Evolutionary conservation across 352 stramenopile genomes (phyloP), one percentile per base, ranked within the genome.

Genomic region (Detonula confervacea): DNA sequence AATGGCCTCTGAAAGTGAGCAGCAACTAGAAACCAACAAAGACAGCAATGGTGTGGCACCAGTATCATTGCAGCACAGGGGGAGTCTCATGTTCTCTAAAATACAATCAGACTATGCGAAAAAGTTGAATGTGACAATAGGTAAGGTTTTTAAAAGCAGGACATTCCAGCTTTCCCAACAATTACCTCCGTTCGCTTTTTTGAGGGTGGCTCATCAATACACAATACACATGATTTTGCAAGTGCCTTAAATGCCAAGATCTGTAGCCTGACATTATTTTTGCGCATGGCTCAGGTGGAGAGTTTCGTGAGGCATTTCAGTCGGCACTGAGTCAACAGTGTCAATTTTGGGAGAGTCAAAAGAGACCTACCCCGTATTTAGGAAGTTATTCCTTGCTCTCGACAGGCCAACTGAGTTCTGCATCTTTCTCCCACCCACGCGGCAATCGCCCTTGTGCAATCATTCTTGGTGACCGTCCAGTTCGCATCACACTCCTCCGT

Each of bases 71-170:
- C 80, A 77, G 39, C 73, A 81, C 7, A 83, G 86, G 22, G 69
- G 74, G 11, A 79, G 73, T 8, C 27, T 80, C 16, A 35, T 94
- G 25, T 77, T 91, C 20, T 82, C 86, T 8, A 89, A 83, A 39
- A 91, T 93, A 49, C 90, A 94, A 62, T 39, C 79, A 60, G 87
- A 92, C 55, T 93, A 91, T 78, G 90, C 90, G n/a, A 65, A 87
- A 42, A 88, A 84, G 55, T 69, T 94, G 18, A 89, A 87, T 37
- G 88, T 94, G 0, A 90, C 89, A 60, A 77, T 94, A n/a, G n/a
- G n/a, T n/a, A n/a, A n/a, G n/a, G n/a, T n/a, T n/a, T n/a, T n/a
- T n/a, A n/a, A n/a, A n/a, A n/a, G n/a, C n/a, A n/a, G n/a, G n/a
- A n/a, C n/a, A n/a, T n/a, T n/a, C n/a, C n/a, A n/a, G n/a, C n/a